Base-by-base conservation (phyloP, 371 early-diverging fungal genomes). In the Mortierella sp. region DNA sequence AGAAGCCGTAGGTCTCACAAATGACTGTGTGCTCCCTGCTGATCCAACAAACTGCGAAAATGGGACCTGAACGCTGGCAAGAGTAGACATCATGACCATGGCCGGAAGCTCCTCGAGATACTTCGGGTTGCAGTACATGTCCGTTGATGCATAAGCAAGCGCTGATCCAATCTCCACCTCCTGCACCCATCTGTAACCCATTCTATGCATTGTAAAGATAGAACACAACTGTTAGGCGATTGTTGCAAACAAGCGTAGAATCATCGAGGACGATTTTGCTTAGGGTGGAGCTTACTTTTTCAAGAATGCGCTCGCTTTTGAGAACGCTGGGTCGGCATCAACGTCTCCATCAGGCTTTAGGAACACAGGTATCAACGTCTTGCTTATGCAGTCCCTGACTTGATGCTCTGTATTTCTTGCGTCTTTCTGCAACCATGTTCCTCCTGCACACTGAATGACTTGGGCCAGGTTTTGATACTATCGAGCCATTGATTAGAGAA, bases 131-230 rank as follows among this genome's bases (percentile, higher is more conserved):
- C 85, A 84, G 55, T 69, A 84, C 44, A 72, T 75, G 4, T 84
- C 81, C 16, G 81, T 75, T 26, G 85, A 80, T 11, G 81, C 75
- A 46, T 73, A 78, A 1, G 81, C 44, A 21, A 84, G 72, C 0
- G 81, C 85, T 59, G 72, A 75, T 9, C 85, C 85, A 8, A 84
- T 73, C 34, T 84, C 85, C 37, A 81, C 78, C 44, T 84, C 85
- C 28, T 69, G 50, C 2, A 81, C 81, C 85, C 85, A 84, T 24
- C 85, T 78, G 67, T 84, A 84, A 5, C 71, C 51, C 85, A 84
- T 78, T 71, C 85, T 84, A 53, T 67, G 37, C 16, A 6, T 34
- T 40, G 43, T 31, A 71, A 1, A 14, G 53, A 28, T 6, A 11
- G 19, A 14, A 14, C 21, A 8, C 11, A 5, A 21, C 37, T 24